A percentile compares a stretch with the other conserved stretches of the same genome.
These are phyloP conservation scores for Eremomyces bilateralis DNA, from an alignment of 495 filamentous ascomycete species.

Conservation along the genomic window DNA sequence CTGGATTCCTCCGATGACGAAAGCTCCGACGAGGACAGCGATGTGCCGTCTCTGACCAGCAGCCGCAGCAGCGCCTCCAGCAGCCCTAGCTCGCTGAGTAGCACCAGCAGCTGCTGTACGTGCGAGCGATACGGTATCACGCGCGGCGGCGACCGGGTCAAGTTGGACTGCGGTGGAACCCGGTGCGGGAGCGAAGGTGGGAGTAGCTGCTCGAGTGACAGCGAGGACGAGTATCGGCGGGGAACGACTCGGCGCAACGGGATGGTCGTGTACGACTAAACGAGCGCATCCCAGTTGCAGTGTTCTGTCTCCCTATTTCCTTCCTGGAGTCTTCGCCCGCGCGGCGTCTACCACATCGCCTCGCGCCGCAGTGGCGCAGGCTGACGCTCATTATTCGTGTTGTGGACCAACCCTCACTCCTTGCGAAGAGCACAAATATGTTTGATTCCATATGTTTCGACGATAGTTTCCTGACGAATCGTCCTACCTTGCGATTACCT, in stretches of 20 bases:
- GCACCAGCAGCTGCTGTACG: slow-evolving; percentile 50
- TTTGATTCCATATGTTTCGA: no score
- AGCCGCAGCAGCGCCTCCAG: slow-evolving; percentile 60
- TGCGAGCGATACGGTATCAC: slow-evolving; percentile 96
- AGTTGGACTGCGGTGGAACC: slow-evolving; percentile 76
- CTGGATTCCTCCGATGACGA: slow-evolving; percentile 30
- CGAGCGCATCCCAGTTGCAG: no score
- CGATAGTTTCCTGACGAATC: no score
- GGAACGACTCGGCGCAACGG: slow-evolving; percentile 46
- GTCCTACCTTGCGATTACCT: no score
- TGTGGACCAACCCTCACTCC: no score
- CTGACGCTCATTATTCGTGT: no score
- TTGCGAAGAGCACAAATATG: no score
- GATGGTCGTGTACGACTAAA: slow-evolving; percentile 42
- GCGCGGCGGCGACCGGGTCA: slow-evolving; percentile 72
- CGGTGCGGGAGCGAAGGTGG: slow-evolving; percentile 55
- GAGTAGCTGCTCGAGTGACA: slow-evolving; percentile 28
- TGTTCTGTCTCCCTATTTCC: no score
- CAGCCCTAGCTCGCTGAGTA: slow-evolving; percentile 51
- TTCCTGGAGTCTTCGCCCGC: no score
- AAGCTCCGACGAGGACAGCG: slow-evolving; percentile 24
- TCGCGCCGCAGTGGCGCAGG: no score
- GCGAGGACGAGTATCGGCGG: slow-evolving; percentile 15
- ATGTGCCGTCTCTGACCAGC: slow-evolving; percentile 29
- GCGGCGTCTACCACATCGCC: no score